Evolutionary conservation across 2,329 filamentous ascomycete genomes (phyloP).

Genomic region (Grosmannia serpens): DNA sequence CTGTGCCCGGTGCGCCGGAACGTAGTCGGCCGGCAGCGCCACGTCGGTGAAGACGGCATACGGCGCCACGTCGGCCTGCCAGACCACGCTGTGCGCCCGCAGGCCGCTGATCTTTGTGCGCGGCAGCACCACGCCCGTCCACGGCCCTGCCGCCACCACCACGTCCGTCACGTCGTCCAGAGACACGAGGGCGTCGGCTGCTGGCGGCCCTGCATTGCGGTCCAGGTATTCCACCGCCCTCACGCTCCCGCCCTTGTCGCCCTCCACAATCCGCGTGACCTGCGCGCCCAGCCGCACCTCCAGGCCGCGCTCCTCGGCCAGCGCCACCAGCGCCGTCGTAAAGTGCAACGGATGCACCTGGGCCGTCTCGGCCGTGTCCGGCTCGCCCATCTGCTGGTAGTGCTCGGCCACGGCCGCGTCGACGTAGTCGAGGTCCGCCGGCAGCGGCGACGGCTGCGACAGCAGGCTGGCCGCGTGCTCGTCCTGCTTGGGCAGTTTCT

Average conservation of each 20-base stretch:
- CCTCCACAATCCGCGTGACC: conserved; percentile 53
- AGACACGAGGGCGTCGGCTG: conserved; percentile 18
- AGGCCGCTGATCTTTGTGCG: conserved; percentile 45
- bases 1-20: conserved; percentile 35
- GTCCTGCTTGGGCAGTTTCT: conserved; percentile 51
- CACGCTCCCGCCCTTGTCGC: conserved; percentile 30
- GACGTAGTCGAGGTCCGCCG: conserved; percentile 77
- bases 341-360: conserved; percentile 92
- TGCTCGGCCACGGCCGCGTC: conserved; percentile 50
- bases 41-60: conserved; percentile 85
- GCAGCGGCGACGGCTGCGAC: conserved; percentile 42
- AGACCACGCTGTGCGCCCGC: conserved; percentile 55
- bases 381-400: conserved; percentile 71
- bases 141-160: conserved; percentile 46
- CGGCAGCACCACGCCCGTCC: conserved; percentile 50
- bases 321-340: conserved; percentile 68
- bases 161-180: conserved; percentile 40
- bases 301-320: conserved; percentile 60
- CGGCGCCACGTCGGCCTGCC: conserved; percentile 52
- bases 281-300: conserved; percentile 53
- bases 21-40: conserved; percentile 53
- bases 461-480: conserved; percentile 33
- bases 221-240: conserved; percentile 50
- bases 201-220: conserved; percentile 20
- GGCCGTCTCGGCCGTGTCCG: conserved; percentile 63